phyloP scores from a whole-genome alignment of 495 filamentous ascomycete genomes.

The Hypomontagnella monticulosa region DNA sequence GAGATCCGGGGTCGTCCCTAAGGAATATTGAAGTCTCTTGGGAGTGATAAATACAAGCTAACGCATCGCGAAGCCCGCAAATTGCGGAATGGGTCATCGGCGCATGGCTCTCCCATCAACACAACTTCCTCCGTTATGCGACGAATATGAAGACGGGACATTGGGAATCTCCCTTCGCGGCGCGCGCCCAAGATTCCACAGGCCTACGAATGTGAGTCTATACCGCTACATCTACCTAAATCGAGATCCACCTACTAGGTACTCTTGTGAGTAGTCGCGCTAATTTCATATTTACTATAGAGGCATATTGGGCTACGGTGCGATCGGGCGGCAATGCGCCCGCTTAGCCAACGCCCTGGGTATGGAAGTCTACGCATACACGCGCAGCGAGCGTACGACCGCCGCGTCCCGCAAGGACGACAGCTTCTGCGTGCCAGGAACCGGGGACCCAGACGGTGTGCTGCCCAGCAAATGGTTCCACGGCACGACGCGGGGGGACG shows the following conservation, averaged over 20 bases:
- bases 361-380: constrained; percentile 83
- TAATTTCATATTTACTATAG: constrained; percentile 11
- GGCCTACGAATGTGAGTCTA: constrained; percentile 47
- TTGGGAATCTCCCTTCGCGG: constrained; percentile 29
- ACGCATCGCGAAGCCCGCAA: constrained; percentile 43
- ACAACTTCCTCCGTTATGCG: constrained; percentile 43
- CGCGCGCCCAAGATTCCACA: constrained; percentile 41
- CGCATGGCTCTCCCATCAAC: constrained; percentile 48
- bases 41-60: neutral
- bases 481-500: constrained; percentile 64
- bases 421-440: constrained; percentile 76
- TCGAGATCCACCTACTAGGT: neutral
- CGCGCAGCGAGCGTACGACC: constrained; percentile 66
- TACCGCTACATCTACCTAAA: too few relatives aligned
- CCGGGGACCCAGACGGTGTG: constrained; percentile 76
- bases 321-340: constrained; percentile 72
- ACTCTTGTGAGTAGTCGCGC: neutral
- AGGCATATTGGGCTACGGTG: constrained; percentile 55
- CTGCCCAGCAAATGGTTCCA: constrained; percentile 78
- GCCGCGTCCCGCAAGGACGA: constrained; percentile 64
- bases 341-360: constrained; percentile 74
- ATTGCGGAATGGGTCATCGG: constrained; percentile 59
- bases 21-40: neutral
- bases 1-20: neutral
- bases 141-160: constrained; percentile 27